Base-by-base conservation (phyloP, 768 basidiomycete species). In the Phallus indusiatus region DNA sequence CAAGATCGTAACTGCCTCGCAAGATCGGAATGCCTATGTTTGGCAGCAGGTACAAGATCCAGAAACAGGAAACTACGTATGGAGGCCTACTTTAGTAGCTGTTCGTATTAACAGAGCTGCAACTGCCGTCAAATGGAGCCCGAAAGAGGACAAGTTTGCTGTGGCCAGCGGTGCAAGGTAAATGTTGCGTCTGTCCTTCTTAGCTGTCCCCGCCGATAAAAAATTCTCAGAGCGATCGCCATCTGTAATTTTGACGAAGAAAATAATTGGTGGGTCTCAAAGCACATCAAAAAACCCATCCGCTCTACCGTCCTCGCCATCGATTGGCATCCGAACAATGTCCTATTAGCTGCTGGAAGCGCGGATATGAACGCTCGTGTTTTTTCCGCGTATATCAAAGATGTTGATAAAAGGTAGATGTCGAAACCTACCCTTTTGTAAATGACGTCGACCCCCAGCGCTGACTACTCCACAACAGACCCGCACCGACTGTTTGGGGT, bases 301-400 rank as follows among this genome's bases (percentile, higher is more conserved):
- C 75, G 93, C 63, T 93, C 93, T 4, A 99, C 96, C 0, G 94
- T 99, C 14, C 77, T 98, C 47, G 83, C 86, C 5, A 76, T 99
- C 64, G 95, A 98, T 64, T 99, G 96, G 96, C 96, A 99, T 69
- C 94, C 96, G 24, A 98, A 98, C 78, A 98, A 96, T 69, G 94
- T 98, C 14, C 78, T 99, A 6, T 83, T 99, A 24, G 96, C 95
- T 4, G 89, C 95, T 36, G 96, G 96, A n/a, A 86, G 91, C 60
- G 94, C 95, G 0, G 96, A 99, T 68, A 92, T 92, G 83, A 95
- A 95, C 73, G 96, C 96, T 11, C 82, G 94, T 18, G 96, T 99
- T 8, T 90, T 98, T 72, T 97, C 94, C 1, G 96, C 94, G 3
- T 98, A 92, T 72, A 94, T 98, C 76, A 99, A 99, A 77, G 96